Conservation (phyloP, 805 yeast genomes). For the Saccharomycopsis lassenensis region DNA sequence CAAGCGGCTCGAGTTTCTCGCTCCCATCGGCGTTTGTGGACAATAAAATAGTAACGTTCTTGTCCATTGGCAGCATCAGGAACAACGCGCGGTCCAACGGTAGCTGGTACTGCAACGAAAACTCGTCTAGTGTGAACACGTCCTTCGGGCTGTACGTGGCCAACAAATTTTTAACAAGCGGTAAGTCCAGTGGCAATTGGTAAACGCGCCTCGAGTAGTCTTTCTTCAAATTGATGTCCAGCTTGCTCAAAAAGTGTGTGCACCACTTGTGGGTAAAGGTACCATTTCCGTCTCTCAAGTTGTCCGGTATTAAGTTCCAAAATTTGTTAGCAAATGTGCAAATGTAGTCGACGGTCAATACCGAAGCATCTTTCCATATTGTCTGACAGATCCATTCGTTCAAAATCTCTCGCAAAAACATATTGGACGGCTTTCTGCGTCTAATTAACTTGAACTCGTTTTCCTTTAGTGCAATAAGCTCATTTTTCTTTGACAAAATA, state of each 20-base stretch:
- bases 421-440: conserved; percentile 42
- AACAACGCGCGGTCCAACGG: conserved; percentile 49
- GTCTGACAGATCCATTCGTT: conserved; percentile 65
- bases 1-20: conserved; percentile 48
- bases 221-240: conserved; percentile 41
- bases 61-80: conserved; percentile 20
- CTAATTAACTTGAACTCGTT: conserved; percentile 40
- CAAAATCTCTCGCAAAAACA: conserved; percentile 43
- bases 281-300: conserved; percentile 50
- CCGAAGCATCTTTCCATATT: conserved; percentile 55
- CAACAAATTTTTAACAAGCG: conserved; percentile 33
- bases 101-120: conserved; percentile 45
- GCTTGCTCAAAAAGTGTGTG: conserved; percentile 33
- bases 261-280: conserved; percentile 59
- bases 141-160: conserved; percentile 39
- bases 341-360: conserved; percentile 49
- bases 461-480: conserved; percentile 37
- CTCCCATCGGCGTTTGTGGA: conserved; percentile 55
- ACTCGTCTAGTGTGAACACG: conserved; percentile 50
- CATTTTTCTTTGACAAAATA: conserved; percentile 45
- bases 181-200: conserved; percentile 34
- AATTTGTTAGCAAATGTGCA: conserved; percentile 53
- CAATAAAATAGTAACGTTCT: conserved; percentile 45
- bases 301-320: conserved; percentile 48
- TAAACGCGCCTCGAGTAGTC: too few relatives aligned